Conservation (phyloP, 768 basidiomycete species). For the Phylloporus sp. region DNA sequence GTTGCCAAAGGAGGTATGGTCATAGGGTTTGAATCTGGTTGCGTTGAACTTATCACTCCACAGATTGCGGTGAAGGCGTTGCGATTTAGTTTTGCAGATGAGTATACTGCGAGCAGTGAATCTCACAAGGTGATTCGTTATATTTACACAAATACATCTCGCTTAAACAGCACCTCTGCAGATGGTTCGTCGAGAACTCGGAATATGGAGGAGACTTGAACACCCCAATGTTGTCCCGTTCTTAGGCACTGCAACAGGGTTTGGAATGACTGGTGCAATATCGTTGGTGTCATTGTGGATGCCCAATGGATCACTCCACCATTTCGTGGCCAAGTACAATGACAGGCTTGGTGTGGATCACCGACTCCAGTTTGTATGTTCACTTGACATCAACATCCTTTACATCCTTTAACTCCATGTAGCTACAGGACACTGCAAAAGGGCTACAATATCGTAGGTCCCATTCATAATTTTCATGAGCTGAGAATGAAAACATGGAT, state of each 20-base stretch:
- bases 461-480: not conserved
- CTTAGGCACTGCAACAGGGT: no score
- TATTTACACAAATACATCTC: no score
- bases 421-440: constrained; percentile 8
- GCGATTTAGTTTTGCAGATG: constrained; percentile 3
- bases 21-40: not conserved
- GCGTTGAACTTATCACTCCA: not conserved
- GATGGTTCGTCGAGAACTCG: no score
- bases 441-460: not conserved
- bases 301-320: no score
- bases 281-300: no score
- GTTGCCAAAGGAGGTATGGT: constrained; percentile 8
- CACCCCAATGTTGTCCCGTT: no score
- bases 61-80: constrained; percentile 25
- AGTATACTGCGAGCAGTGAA: not conserved
- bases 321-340: no score
- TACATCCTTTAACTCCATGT: constrained; percentile 18
- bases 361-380: constrained; percentile 13
- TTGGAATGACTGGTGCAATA: no score
- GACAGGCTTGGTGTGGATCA: no score
- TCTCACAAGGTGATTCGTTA: no score
- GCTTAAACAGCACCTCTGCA: no score
- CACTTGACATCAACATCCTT: constrained; percentile 4
- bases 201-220: no score
- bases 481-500: not conserved